Evolutionary conservation across 2,329 filamentous ascomycete species (phyloP).

Genomic region (Lasiodiplodia sp.): DNA sequence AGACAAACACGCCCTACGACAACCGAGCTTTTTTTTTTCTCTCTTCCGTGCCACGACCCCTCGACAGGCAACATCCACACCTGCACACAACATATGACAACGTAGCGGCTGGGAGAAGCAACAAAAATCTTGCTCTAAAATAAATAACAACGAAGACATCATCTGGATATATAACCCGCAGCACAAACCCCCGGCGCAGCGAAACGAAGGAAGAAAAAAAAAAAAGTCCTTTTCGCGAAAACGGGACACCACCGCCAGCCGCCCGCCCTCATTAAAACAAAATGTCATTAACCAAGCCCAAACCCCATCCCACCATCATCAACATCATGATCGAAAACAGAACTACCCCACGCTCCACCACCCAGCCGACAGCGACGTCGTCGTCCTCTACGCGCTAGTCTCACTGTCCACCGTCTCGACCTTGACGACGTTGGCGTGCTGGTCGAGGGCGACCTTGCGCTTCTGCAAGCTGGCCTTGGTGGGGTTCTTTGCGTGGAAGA

Average conservation of each 20-base stretch:
- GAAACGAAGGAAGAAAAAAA: background rate
- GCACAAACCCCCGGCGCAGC: background rate
- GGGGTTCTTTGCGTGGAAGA: conserved; percentile 51
- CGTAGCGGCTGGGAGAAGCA: no score
- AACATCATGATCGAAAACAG: background rate
- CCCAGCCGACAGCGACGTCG: no score
- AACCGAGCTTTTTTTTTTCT: no score
- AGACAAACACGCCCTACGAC: no score
- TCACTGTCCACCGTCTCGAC: conserved; percentile 33
- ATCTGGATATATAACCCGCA: conserved; percentile 12
- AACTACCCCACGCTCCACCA: background rate
- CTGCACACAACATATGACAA: no score
- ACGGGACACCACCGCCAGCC: background rate
- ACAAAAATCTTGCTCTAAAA: background rate
- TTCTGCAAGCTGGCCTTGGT: conserved; percentile 41
- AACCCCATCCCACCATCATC: background rate
- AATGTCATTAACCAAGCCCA: background rate
- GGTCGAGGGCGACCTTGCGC: conserved; percentile 38
- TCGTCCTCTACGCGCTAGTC: background rate
- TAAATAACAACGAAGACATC: background rate
- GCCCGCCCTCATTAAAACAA: background rate
- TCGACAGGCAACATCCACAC: background rate
- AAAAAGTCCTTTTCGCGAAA: background rate
- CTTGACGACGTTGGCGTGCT: conserved; percentile 36
- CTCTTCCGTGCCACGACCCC: background rate